Percentiles rank a stretch among this genome's conserved stretches.
Conservation (phyloP, 305 asterid species). For the Fraxinus sp. region DNA sequence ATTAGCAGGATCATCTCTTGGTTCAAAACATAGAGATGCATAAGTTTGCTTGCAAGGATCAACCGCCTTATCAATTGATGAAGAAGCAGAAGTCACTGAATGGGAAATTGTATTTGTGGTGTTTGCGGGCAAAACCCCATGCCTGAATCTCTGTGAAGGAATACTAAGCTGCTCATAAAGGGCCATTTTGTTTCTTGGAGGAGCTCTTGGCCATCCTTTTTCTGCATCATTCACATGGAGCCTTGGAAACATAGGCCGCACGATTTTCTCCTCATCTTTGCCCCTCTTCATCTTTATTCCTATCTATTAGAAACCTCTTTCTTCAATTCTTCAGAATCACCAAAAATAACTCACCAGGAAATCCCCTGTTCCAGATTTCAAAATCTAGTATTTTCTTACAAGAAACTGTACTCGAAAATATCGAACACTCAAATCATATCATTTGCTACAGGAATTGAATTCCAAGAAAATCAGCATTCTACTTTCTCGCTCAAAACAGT, state of each 20-base stretch:
- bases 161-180: constrained; percentile 52
- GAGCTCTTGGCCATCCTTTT: constrained; percentile 59
- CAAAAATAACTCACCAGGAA: not conserved
- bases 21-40: constrained; percentile 28
- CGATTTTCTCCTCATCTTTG: constrained; percentile 38
- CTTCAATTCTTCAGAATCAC: not conserved
- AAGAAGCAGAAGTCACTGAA: constrained; percentile 28
- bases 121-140: constrained; percentile 22
- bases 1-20: constrained; percentile 11
- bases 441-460: constrained; percentile 13
- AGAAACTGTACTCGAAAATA: constrained; percentile 18
- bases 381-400: not conserved
- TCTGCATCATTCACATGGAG: constrained; percentile 47
- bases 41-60: constrained; percentile 15
- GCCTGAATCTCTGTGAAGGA: constrained; percentile 41
- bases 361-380: constrained; percentile 9
- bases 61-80: constrained; percentile 20
- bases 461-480: constrained; percentile 8
- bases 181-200: constrained; percentile 63
- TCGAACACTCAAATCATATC: constrained; percentile 4
- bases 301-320: not conserved
- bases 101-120: constrained; percentile 11
- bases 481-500: constrained; percentile 13
- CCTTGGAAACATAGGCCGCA: constrained; percentile 54
- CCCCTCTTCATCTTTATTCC: constrained; percentile 39